A percentile compares a stretch with the other conserved stretches of the same genome.
Conservation (phyloP, 768 basidiomycete species). For the Calvatia gigantea region DNA sequence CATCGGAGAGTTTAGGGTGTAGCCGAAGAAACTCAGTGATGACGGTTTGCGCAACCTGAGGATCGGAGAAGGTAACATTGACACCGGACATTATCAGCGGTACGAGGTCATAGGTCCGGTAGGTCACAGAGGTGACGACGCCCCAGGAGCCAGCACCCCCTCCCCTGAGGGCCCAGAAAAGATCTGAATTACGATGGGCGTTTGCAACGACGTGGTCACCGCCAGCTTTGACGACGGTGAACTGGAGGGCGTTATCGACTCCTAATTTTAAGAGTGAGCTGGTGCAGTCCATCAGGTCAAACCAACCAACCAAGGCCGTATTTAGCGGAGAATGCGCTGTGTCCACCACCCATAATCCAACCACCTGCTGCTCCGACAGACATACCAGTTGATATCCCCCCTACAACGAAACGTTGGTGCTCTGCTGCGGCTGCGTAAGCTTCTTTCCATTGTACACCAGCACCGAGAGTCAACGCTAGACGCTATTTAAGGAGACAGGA, state of each 20-base stretch:
- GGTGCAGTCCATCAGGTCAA: too few relatives aligned
- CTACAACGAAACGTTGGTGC: too few relatives aligned
- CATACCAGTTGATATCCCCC: too few relatives aligned
- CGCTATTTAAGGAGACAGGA: too few relatives aligned
- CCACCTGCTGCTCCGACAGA: too few relatives aligned
- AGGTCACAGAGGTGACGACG: slow-evolving; percentile 17
- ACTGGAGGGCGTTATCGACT: slow-evolving; percentile 36
- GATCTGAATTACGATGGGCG: slow-evolving; percentile 32
- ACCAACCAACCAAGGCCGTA: too few relatives aligned
- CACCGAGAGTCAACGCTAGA: too few relatives aligned
- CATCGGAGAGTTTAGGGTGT: slow-evolving; percentile 34
- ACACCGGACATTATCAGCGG: slow-evolving; percentile 28
- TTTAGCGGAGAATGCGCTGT: too few relatives aligned
- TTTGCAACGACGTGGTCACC: slow-evolving; percentile 35
- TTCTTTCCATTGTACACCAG: too few relatives aligned
- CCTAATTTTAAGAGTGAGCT: too few relatives aligned
- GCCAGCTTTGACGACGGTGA: slow-evolving; percentile 35
- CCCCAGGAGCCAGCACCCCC: slow-evolving; percentile 24
- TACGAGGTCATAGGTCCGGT: slow-evolving; percentile 21
- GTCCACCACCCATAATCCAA: too few relatives aligned
- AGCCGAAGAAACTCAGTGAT: slow-evolving; percentile 31
- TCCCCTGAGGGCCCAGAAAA: slow-evolving; percentile 47
- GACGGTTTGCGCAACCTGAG: slow-evolving; percentile 24
- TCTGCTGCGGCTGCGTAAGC: too few relatives aligned
- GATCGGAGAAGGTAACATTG: slow-evolving; percentile 26